These are phyloP conservation scores for Paxillus ammoniavirescens DNA, from an alignment of 768 basidiomycete genomes.

Conservation along the genomic window DNA sequence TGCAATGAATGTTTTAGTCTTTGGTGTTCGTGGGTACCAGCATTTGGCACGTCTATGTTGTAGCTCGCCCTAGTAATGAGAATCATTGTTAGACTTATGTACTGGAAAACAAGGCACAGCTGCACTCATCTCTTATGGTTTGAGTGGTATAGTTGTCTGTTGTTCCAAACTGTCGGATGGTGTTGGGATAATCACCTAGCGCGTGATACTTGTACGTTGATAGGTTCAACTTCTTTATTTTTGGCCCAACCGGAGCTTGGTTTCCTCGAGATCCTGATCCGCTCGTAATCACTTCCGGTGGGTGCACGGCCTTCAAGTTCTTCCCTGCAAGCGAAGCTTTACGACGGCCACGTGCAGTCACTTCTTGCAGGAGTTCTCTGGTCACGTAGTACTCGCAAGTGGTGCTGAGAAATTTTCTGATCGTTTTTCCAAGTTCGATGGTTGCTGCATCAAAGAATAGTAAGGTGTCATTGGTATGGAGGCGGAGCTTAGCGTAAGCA, in stretches of 20 bases:
- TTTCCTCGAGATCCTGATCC: background rate
- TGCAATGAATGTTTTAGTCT: no score
- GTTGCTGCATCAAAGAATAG: slow-evolving; percentile 18
- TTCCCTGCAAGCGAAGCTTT: background rate
- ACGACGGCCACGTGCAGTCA: slow-evolving; percentile 20
- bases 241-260: background rate
- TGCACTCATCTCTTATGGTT: slow-evolving; percentile 7
- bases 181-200: slow-evolving; percentile 9
- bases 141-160: slow-evolving; percentile 37
- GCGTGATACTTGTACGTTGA: slow-evolving; percentile 11
- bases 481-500: slow-evolving; percentile 33
- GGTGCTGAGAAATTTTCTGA: slow-evolving; percentile 22
- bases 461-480: slow-evolving; percentile 28
- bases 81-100: no score
- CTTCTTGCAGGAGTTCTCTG: slow-evolving; percentile 28
- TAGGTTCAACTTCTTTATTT: slow-evolving; percentile 8
- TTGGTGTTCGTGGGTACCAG: no score
- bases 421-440: slow-evolving; percentile 16
- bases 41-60: no score
- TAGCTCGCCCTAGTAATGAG: no score
- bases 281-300: no score
- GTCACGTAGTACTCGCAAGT: slow-evolving; percentile 28
- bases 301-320: background rate
- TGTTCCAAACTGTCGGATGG: slow-evolving; percentile 25
- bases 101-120: no score